Evolutionary conservation across 495 filamentous ascomycete genomes (phyloP), one percentile per base, ranked within the genome.

Genomic region (Neurospora sp.): DNA sequence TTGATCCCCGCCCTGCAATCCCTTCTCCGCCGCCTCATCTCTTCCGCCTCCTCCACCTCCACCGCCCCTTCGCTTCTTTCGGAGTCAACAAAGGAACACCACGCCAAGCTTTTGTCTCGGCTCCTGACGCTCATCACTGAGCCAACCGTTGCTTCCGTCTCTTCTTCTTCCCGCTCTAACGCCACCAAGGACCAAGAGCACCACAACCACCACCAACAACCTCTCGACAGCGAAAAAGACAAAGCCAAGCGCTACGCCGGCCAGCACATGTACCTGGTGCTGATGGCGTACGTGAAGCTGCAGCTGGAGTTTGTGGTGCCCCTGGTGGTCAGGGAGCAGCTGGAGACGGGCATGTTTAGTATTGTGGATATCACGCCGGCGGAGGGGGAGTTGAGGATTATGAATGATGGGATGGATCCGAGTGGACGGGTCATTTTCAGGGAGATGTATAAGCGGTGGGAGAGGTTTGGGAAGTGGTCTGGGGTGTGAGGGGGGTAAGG

Each of bases 41-140:
- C 79, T 18, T 87, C 85, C 44, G 84, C 84, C 49, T 84, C 16
- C 83, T 74, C 14, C 11, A 39, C 73, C 18, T 72, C 75, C 12
- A 60, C 40, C 20, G 39, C 20, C 10, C 38, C 37, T 39, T 54
- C 39, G 4, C 69, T 23, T 69, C 49, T 71, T n/a, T 18, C 16
- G 12, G 12, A 72, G n/a, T 14, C 73, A 71, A 49, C 46, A 72
- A 49, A 69, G 79, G 82, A 87, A 40, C 79, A 80, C 2, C 87
- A 93, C 72, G 91, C 91, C 5, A 82, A 85, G 49, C 84, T 86
- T 38, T 93, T 90, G 80, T 85, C 92, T 8, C 89, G 93, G 6
- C 86, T 96, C 37, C 83, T 97, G 39, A 92, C 90, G 7, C 86
- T 92, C 4, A 87, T 97, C 71, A 94, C 92, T 80, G 91, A 95